These are phyloP conservation scores for Cymbopogon citratus DNA, from an alignment of 176 grass and related monocot species.

Conservation along the genomic window DNA sequence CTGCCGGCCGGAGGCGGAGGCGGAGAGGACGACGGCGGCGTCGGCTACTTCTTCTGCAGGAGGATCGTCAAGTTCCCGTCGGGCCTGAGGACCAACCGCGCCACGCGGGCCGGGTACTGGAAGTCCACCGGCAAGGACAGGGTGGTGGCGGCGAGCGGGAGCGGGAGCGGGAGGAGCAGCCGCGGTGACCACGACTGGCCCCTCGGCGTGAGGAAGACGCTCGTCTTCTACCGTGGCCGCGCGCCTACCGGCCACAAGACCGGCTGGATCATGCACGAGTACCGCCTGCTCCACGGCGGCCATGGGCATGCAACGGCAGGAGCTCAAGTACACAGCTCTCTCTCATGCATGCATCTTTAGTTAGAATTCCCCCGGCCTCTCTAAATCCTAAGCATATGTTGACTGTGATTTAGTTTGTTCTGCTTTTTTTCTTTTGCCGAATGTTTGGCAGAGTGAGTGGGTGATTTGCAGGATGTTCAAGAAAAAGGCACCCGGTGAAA, in stretches of 20 bases:
- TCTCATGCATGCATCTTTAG: not conserved
- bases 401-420: not conserved
- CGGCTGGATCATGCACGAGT: conserved; percentile 85
- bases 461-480: conserved; percentile 13
- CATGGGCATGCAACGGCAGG: not conserved
- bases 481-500: not conserved
- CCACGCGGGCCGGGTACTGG: conserved; percentile 27
- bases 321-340: not conserved
- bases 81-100: conserved; percentile 21
- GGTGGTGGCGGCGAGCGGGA: not conserved
- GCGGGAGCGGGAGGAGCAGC: not conserved
- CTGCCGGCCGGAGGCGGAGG: not conserved
- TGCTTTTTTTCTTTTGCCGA: not conserved
- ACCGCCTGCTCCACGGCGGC: conserved; percentile 14
- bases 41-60: conserved; percentile 5
- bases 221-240: conserved; percentile 93
- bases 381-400: too few relatives aligned
- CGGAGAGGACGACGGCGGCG: not conserved
- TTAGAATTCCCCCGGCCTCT: not conserved
- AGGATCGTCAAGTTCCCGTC: conserved; percentile 15
- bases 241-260: conserved; percentile 67
- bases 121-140: conserved; percentile 21
- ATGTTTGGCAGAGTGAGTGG: conserved; percentile 13
- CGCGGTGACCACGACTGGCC: not conserved
- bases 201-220: conserved; percentile 69